Base-by-base conservation (phyloP, 768 basidiomycete genomes). In the Exidia glandulosa region DNA sequence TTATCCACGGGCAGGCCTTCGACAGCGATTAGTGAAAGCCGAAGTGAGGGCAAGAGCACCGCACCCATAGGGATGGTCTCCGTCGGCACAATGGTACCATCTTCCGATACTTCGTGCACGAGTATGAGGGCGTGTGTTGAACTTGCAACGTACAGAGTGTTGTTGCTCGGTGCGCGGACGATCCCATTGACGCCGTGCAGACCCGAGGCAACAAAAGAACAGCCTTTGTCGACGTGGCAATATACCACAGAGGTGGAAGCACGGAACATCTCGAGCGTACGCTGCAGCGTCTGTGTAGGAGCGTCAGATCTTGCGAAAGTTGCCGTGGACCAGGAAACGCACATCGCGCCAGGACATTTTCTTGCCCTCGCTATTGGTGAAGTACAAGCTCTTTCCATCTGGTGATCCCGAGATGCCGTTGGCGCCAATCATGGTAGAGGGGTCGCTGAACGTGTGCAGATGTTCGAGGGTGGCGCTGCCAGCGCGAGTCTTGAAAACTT, bases 321-420 rank as follows among this genome's bases (percentile, higher is more conserved):
- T 0, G 16, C 16, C 19, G 9, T 23, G 5, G 41, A 19, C 16
- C 9, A 45, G 41, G 19, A 45, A 45, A 45, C 41, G 41, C 41
- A 45, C 41, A 6, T 19, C 6, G 16, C 23, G 9, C 16, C 59
- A 34, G 32, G 52, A 48, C 30, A 70, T 70, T 72, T 86, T 88
- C 37, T 66, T 66, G 27, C 75, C 73, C 62, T 83, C 76, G 61
- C 87, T 85, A 64, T 90, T 90, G 32, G 87, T 86, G 66, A 88
- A 81, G 68, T 81, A 82, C 59, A 89, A 81, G 34, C 79, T 81
- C 61, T 78, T 73, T 27, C 85, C 85, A 62, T 87, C 83, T 2
- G 80, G 67, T 32, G 75, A 77, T 31, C 87, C 87, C n/a, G 82
- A 79, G 13, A 90, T 58, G 66, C 88, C 88, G 66, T 89, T 90